phyloP scores from a whole-genome alignment of 2,329 filamentous ascomycete genomes.

The Diaporthe vexans region DNA sequence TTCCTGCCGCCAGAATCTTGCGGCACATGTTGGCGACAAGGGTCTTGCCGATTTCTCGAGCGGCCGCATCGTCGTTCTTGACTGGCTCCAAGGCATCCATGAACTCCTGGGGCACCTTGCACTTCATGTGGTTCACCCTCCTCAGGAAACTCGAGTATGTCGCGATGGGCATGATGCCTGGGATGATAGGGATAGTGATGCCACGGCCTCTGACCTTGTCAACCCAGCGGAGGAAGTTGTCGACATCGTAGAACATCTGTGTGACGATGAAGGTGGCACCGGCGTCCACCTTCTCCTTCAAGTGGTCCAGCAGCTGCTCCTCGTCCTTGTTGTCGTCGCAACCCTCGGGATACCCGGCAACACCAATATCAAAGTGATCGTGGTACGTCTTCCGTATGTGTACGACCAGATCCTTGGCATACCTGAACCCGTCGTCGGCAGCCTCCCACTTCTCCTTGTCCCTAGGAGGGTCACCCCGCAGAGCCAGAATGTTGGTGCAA shows the following conservation, averaged over 20 bases:
- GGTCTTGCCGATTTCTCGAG: conserved; percentile 88
- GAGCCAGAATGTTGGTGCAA: conserved; percentile 96
- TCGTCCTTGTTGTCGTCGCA: conserved; percentile 93
- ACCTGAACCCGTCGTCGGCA: conserved; percentile 87
- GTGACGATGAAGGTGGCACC: conserved; percentile 96
- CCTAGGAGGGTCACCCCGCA: conserved; percentile 92
- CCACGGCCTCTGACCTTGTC: conserved; percentile 86
- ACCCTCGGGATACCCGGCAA: conserved; percentile 96
- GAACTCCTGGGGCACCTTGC: conserved; percentile 85
- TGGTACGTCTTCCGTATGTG: conserved; percentile 86
- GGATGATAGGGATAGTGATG: conserved; percentile 79
- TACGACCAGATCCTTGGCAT: conserved; percentile 86
- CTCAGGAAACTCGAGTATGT: conserved; percentile 95
- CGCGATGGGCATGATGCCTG: conserved; percentile 94
- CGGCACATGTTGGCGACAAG: conserved; percentile 92
- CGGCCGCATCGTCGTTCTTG: conserved; percentile 96
- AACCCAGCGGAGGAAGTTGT: conserved; percentile 95
- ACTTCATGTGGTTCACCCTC: conserved; percentile 91
- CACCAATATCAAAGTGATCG: conserved; percentile 96
- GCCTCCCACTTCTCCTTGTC: conserved; percentile 96
- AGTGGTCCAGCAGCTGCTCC: conserved; percentile 86
- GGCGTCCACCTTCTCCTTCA: conserved; percentile 97
- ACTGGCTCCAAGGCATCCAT: conserved; percentile 86
- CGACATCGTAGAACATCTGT: conserved; percentile 99
- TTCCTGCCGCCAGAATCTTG: conserved; percentile 84